Conservation (phyloP, 2,329 filamentous ascomycete species). For the Ophiostoma novo-ulmi region DNA sequence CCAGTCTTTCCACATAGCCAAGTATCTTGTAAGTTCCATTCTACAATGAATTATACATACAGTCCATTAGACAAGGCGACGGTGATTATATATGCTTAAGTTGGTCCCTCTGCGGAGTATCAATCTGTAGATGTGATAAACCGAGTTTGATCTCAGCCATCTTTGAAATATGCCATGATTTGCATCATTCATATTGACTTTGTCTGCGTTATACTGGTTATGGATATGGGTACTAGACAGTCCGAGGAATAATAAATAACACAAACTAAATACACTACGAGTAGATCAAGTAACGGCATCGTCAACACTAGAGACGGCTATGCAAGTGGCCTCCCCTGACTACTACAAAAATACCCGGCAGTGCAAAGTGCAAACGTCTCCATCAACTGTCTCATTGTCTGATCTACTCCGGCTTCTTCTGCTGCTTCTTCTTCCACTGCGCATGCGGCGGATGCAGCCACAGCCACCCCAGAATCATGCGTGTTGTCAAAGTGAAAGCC, state of each 20-base stretch:
- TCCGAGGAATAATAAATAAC: neutral
- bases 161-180: too few species aligned
- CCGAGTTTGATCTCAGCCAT: too few species aligned
- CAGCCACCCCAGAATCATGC: constrained; percentile 1
- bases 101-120: neutral
- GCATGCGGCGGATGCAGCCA: constrained; percentile 9
- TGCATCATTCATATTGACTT: too few species aligned
- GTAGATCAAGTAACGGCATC: neutral
- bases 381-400: too few species aligned
- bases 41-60: neutral
- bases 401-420: too few species aligned
- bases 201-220: too few species aligned
- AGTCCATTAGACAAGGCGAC: neutral
- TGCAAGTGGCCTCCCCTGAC: neutral
- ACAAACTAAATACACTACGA: neutral
- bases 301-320: neutral
- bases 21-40: neutral
- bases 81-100: neutral
- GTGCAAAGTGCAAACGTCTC: neutral
- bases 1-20: too few species aligned
- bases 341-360: neutral
- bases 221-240: too few species aligned
- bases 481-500: neutral
- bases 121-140: neutral
- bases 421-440: neutral